phyloP scores from a whole-genome alignment of 805 yeast genomes.

The Maudiozyma turicensis region DNA sequence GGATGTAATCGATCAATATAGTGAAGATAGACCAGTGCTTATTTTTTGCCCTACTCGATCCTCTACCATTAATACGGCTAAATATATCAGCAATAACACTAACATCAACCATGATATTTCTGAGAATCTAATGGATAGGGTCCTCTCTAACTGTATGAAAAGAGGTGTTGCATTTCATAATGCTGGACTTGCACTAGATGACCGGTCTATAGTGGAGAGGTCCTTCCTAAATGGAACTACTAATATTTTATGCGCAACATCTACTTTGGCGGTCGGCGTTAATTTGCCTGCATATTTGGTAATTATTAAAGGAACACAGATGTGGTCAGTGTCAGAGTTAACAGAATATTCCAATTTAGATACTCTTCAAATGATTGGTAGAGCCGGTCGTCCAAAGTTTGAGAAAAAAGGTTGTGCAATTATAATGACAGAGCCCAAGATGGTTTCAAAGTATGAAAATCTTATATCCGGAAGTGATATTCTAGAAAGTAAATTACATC shows the following conservation, averaged over 20 bases:
- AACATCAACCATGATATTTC: neutral
- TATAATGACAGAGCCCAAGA: conserved; percentile 35
- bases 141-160: conserved; percentile 5
- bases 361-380: conserved; percentile 52
- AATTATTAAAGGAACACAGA: conserved; percentile 51
- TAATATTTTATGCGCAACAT: conserved; percentile 43
- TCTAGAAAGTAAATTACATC: conserved; percentile 39
- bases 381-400: conserved; percentile 55
- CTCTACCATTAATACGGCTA: conserved; percentile 39
- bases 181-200: conserved; percentile 44
- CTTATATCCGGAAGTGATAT: conserved; percentile 35
- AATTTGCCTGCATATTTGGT: conserved; percentile 54
- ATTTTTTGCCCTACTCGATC: conserved; percentile 47
- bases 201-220: conserved; percentile 38
- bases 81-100: conserved; percentile 22
- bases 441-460: conserved; percentile 32
- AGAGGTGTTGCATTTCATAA: conserved; percentile 47
- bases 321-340: conserved; percentile 42
- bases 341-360: conserved; percentile 48
- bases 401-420: conserved; percentile 41
- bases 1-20: conserved; percentile 33
- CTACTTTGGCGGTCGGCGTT: conserved; percentile 53
- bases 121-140: neutral
- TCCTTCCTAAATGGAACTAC: conserved; percentile 35
- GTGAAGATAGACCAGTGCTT: conserved; percentile 36